Percentiles rank a stretch among this genome's conserved stretches.
Evolutionary conservation across 495 filamentous ascomycete species (phyloP).

Genomic region (Friedmanniomyces simplex): DNA sequence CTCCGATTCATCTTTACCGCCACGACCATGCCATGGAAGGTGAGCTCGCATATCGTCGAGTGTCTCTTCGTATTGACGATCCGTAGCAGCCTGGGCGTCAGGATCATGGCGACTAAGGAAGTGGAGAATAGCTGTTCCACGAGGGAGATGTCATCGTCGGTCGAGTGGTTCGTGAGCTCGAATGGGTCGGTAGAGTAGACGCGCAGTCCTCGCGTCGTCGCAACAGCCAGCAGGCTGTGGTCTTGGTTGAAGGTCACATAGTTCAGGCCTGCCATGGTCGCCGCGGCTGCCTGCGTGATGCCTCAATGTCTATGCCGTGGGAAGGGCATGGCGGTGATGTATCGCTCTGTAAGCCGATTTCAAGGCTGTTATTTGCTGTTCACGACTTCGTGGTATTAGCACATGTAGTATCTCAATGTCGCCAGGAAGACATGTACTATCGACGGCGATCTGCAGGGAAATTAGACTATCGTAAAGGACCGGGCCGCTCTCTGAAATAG

Average conservation of each 20-base stretch:
- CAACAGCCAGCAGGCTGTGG: slow-evolving; percentile 80
- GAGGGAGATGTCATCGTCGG: slow-evolving; percentile 84
- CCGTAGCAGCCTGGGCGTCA: slow-evolving; percentile 78
- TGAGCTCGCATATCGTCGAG: slow-evolving; percentile 97
- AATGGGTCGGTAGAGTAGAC: slow-evolving; percentile 96
- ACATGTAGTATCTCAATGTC: too few species aligned
- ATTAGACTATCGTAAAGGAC: neutral
- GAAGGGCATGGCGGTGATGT: neutral
- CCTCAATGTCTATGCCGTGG: neutral
- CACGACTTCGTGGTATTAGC: too few species aligned
- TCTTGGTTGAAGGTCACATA: slow-evolving; percentile 99
- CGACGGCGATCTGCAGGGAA: neutral
- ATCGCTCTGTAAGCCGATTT: neutral
- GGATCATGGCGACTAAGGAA: slow-evolving; percentile 85
- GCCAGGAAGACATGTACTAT: neutral
- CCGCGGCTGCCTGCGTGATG: neutral
- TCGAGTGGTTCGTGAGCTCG: slow-evolving; percentile 81
- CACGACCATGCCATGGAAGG: slow-evolving; percentile 86
- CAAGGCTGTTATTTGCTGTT: too few species aligned
- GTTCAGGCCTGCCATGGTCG: slow-evolving; percentile 62
- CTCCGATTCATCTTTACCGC: slow-evolving; percentile 91
- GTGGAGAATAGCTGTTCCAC: slow-evolving; percentile 99
- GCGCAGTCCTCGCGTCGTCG: slow-evolving; percentile 83
- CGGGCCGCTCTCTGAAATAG: neutral
- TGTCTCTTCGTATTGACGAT: slow-evolving; percentile 97